A percentile compares a stretch with the other conserved stretches of the same genome.
These are phyloP conservation scores for Letharia columbiana DNA, from an alignment of 495 filamentous ascomycete genomes.

Conservation along the genomic window DNA sequence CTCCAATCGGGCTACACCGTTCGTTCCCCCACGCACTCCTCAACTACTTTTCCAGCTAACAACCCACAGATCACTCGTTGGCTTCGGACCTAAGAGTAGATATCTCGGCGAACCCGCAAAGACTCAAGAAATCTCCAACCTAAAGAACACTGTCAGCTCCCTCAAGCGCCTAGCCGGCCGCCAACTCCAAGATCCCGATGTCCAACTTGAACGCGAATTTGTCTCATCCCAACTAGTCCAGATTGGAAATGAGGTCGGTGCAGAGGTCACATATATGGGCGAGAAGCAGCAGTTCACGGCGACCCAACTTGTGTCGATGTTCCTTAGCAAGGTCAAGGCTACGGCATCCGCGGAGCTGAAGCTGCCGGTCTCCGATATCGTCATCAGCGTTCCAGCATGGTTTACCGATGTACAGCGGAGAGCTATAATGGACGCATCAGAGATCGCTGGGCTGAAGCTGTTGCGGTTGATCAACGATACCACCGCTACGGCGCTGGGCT, in stretches of 20 bases:
- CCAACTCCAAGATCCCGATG: constrained; percentile 77
- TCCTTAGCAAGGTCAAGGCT: constrained; percentile 84
- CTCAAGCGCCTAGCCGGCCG: constrained; percentile 90
- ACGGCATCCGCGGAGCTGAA: constrained; percentile 82
- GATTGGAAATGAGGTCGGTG: constrained; percentile 86
- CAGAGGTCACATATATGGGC: constrained; percentile 85
- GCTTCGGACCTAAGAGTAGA: constrained; percentile 86
- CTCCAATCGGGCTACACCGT: constrained; percentile 97
- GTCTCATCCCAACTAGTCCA: constrained; percentile 84
- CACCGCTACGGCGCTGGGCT: constrained; percentile 90
- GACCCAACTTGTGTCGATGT: constrained; percentile 89
- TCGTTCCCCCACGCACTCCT: constrained; percentile 38
- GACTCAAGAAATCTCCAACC: constrained; percentile 97
- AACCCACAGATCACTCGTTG: constrained; percentile 69
- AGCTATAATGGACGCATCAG: constrained; percentile 80
- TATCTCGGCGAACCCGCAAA: constrained; percentile 92
- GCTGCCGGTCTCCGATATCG: constrained; percentile 88
- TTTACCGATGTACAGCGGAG: constrained; percentile 93
- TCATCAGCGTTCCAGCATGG: constrained; percentile 91
- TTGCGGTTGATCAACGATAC: constrained; percentile 97
- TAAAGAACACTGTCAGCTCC: constrained; percentile 94
- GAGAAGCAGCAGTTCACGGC: constrained; percentile 91
- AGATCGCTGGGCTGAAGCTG: constrained; percentile 87
- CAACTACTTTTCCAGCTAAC: constrained; percentile 27
- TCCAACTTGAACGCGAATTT: constrained; percentile 83